These are phyloP conservation scores for Podaxis sp. DNA, from an alignment of 768 basidiomycete species.

Conservation along the genomic window DNA sequence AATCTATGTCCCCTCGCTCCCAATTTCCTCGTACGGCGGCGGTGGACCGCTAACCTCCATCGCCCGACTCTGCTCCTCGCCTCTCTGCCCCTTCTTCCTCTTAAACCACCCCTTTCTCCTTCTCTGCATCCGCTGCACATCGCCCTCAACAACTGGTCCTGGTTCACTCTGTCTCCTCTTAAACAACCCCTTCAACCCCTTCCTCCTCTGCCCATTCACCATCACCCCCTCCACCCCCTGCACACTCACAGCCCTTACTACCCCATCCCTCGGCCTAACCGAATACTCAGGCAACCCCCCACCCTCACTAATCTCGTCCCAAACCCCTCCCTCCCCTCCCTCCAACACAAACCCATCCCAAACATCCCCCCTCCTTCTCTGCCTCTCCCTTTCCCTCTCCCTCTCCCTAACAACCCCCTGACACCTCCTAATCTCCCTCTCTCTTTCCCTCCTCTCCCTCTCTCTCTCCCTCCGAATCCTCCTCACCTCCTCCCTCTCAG, in stretches of 20 bases:
- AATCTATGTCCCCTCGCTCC: not conserved
- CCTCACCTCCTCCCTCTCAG: not conserved
- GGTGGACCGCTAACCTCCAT: not conserved
- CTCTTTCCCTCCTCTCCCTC: not conserved
- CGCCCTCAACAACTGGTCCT: too few species aligned
- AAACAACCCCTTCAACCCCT: not conserved
- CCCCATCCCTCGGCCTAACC: not conserved
- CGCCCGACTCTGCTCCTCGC: not conserved
- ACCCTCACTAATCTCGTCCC: not conserved
- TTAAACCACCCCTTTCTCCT: not conserved
- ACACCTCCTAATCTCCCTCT: constrained; percentile 1
- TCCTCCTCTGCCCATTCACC: not conserved
- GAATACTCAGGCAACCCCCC: constrained; percentile 7
- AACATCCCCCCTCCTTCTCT: not conserved
- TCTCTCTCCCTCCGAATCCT: not conserved
- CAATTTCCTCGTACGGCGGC: not conserved
- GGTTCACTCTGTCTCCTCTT: not conserved
- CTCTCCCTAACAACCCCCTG: not conserved
- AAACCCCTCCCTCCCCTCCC: not conserved
- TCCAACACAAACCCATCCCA: not conserved
- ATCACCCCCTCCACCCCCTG: not conserved
- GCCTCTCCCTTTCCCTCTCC: not conserved
- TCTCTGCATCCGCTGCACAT: not conserved
- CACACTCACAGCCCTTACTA: not conserved
- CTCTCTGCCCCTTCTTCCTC: not conserved